phyloP scores from a whole-genome alignment of 768 basidiomycete genomes.

The Epithele typhae region DNA sequence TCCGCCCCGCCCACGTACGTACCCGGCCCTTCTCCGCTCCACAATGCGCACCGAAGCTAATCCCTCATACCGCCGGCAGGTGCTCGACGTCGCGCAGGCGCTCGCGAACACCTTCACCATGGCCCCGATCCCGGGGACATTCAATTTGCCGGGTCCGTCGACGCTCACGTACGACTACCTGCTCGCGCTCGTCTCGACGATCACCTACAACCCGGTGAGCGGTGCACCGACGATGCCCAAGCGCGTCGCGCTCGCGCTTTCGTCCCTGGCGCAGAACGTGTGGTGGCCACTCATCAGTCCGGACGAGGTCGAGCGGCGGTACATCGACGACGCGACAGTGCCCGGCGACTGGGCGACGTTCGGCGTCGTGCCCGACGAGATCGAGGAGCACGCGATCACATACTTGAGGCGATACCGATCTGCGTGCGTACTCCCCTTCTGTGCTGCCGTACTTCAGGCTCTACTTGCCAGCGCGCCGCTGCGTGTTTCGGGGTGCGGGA shows the following conservation, averaged over 20 bases:
- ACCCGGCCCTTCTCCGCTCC: constrained; percentile 5
- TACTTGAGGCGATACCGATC: constrained; percentile 88
- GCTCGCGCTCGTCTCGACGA: constrained; percentile 68
- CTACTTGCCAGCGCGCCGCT: background rate
- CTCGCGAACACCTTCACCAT: constrained; percentile 71
- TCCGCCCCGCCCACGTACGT: constrained; percentile 75
- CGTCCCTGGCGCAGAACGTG: constrained; percentile 56
- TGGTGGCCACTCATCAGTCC: constrained; percentile 95
- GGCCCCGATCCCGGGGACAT: constrained; percentile 58
- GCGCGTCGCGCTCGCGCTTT: constrained; percentile 55
- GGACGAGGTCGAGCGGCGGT: constrained; percentile 87
- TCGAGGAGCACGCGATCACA: constrained; percentile 86
- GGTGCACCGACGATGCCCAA: constrained; percentile 76
- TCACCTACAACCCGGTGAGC: constrained; percentile 75
- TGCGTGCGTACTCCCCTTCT: constrained; percentile 53
- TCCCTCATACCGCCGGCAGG: constrained; percentile 39
- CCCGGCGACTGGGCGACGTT: constrained; percentile 81
- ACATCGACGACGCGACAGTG: constrained; percentile 72
- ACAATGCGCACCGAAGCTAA: constrained; percentile 9
- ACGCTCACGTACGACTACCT: constrained; percentile 81
- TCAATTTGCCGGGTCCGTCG: constrained; percentile 86
- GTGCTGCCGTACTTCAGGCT: background rate
- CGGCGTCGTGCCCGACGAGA: constrained; percentile 74
- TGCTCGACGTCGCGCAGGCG: constrained; percentile 91
- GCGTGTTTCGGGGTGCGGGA: background rate